phyloP scores from a whole-genome alignment of 352 stramenopile species.

The Elongisporangium undulatum region DNA sequence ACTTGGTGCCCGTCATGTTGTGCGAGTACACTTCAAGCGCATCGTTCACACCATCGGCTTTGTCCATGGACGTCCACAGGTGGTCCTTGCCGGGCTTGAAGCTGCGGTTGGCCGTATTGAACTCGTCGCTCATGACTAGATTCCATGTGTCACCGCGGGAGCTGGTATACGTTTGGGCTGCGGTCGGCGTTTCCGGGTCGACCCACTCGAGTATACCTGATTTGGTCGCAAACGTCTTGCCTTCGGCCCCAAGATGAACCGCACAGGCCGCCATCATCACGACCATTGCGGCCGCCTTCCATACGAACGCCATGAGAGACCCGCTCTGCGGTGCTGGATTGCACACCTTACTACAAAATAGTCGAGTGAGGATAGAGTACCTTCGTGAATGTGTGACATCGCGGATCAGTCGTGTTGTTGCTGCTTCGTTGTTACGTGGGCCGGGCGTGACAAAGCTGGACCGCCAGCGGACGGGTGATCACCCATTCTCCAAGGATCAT shows the following conservation, averaged over 20 bases:
- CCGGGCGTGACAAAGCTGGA: too few species aligned
- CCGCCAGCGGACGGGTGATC: too few species aligned
- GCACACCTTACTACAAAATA: too few species aligned
- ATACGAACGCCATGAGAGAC: too few species aligned
- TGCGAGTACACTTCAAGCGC: constrained; percentile 90
- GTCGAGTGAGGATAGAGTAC: too few species aligned
- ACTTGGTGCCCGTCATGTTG: constrained; percentile 46
- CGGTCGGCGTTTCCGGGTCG: constrained; percentile 42
- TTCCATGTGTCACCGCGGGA: constrained; percentile 54
- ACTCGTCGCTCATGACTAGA: constrained; percentile 77
- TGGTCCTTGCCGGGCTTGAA: constrained; percentile 93
- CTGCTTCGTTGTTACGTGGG: too few species aligned
- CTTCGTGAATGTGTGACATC: too few species aligned
- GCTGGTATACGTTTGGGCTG: constrained; percentile 35
- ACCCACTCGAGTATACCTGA: constrained; percentile 63
- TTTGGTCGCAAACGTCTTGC: constrained; percentile 36
- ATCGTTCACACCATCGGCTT: constrained; percentile 67
- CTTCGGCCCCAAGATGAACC: background rate
- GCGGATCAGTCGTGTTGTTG: too few species aligned
- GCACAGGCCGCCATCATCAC: too few species aligned
- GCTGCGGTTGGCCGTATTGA: constrained; percentile 56
- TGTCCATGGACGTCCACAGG: constrained; percentile 88
- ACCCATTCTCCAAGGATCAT: too few species aligned
- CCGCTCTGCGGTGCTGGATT: too few species aligned
- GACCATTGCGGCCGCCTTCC: too few species aligned